Conservation (phyloP, 805 yeast species). For the Tetrapisispora nanseiensis region DNA sequence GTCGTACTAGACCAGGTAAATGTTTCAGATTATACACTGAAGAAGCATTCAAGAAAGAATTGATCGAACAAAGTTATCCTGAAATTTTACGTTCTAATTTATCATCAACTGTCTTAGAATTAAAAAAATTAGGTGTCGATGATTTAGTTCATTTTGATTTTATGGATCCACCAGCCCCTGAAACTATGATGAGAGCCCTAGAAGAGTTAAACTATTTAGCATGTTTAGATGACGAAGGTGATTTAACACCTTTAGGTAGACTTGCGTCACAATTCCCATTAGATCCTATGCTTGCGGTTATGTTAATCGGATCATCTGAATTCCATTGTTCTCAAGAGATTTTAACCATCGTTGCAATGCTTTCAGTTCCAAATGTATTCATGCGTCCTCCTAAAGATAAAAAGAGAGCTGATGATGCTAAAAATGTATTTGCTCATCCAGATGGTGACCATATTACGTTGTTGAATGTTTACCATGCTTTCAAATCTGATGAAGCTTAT, state of each 20-base stretch:
- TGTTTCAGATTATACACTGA: slow-evolving; percentile 87
- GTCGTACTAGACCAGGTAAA: slow-evolving; percentile 93
- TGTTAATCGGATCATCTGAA: slow-evolving; percentile 62
- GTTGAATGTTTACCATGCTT: slow-evolving; percentile 75
- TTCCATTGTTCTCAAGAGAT: slow-evolving; percentile 73
- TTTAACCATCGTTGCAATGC: slow-evolving; percentile 76
- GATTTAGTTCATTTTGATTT: slow-evolving; percentile 76
- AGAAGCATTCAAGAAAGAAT: slow-evolving; percentile 63
- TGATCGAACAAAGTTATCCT: slow-evolving; percentile 74
- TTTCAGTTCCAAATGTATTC: slow-evolving; percentile 76
- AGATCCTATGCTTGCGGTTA: slow-evolving; percentile 81
- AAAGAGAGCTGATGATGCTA: slow-evolving; percentile 65
- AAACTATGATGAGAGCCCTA: slow-evolving; percentile 59
- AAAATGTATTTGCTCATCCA: slow-evolving; percentile 62
- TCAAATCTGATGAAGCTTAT: slow-evolving; percentile 62
- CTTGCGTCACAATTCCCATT: slow-evolving; percentile 88
- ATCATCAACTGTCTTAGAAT: slow-evolving; percentile 69
- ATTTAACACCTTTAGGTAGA: slow-evolving; percentile 64
- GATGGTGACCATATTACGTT: slow-evolving; percentile 79
- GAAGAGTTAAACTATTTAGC: slow-evolving; percentile 76
- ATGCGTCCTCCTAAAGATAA: slow-evolving; percentile 73
- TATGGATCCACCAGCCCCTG: slow-evolving; percentile 88
- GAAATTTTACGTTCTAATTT: slow-evolving; percentile 87
- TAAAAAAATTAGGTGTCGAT: slow-evolving; percentile 85
- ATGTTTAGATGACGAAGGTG: slow-evolving; percentile 73